Evolutionary conservation across 768 basidiomycete genomes (phyloP).

Genomic region (Phlegmacium glaucopus): DNA sequence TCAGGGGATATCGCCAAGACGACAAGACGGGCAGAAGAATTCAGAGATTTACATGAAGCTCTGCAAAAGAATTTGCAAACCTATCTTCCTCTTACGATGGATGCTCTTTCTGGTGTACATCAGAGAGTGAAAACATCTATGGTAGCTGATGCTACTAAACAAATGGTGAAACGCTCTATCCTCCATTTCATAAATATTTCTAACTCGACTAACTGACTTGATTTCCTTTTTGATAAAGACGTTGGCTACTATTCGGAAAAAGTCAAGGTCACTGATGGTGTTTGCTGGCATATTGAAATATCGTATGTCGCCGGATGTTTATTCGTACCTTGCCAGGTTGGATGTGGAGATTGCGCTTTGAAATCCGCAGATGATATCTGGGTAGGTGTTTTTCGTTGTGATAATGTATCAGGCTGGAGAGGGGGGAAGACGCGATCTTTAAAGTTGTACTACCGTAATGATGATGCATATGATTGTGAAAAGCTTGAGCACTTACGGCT

Average conservation of each 20-base stretch:
- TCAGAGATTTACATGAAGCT: slow-evolving; percentile 82
- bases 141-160: slow-evolving; percentile 70
- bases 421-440: not conserved
- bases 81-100: slow-evolving; percentile 90
- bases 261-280: slow-evolving; percentile 82
- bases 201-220: not conserved
- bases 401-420: not conserved
- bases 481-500: no score
- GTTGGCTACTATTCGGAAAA: slow-evolving; percentile 64
- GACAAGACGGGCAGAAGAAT: slow-evolving; percentile 83
- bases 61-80: slow-evolving; percentile 87
- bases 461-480: no score
- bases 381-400: not conserved
- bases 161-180: slow-evolving; percentile 52
- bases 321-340: slow-evolving; percentile 79
- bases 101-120: slow-evolving; percentile 80
- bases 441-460: no score
- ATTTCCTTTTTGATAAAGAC: slow-evolving; percentile 36
- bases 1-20: slow-evolving; percentile 83
- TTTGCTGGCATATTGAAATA: slow-evolving; percentile 88
- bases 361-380: not conserved
- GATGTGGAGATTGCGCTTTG: slow-evolving; percentile 80
- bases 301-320: slow-evolving; percentile 86
- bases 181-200: slow-evolving; percentile 4
- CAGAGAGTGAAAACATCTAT: slow-evolving; percentile 69